Evolutionary conservation across 2,329 filamentous ascomycete species (phyloP), one percentile per base, ranked within the genome.

Genomic region (Aspergillus costaricaensis): DNA sequence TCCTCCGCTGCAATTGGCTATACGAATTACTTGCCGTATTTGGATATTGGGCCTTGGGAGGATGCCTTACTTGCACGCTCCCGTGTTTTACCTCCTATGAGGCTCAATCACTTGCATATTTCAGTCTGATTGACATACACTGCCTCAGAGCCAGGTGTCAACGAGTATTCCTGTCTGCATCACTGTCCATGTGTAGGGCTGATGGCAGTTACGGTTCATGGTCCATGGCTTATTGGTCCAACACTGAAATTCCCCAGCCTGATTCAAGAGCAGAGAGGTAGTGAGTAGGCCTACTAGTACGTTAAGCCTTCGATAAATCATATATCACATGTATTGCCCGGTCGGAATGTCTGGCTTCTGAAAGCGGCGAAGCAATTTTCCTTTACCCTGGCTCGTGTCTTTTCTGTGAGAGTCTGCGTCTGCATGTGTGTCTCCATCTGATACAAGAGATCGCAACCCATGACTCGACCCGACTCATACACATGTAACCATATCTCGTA

Each of bases 401-500:
- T 30, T 10, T 17, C 47, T 50, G 47, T 50, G 47, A 12, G 47
- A 50, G 47, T 50, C 47, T 50, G 47, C n/a, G 12, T 30, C 47
- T 19, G 25, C 47, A 50, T 32, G 12, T 50, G 17, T 41, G 39
- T 30, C 23, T 8, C 36, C 21, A 39, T 21, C 38, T 41, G 32
- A 54, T 54, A 43, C 36, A 41, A 54, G 19, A 27, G 14, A 43
- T 27, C 36, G 21, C 8, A 14, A n/a, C 36, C 7, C 23, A 27
- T 44, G 23, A 17, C 49, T 58, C 43, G 57, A 44, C 55, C 50
- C 27, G 32, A 36, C 43, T 51, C 54, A 25, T 36, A 14, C 30
- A 10, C 19, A 61, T 61, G 59, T 54, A 55, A 58, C 55, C 49
- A 27, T 25, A 55, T 58, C 65, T 67, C 68, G 57, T 63, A 71